phyloP scores from a whole-genome alignment of 2,329 filamentous ascomycete genomes.

The Venturia oleaginea region DNA sequence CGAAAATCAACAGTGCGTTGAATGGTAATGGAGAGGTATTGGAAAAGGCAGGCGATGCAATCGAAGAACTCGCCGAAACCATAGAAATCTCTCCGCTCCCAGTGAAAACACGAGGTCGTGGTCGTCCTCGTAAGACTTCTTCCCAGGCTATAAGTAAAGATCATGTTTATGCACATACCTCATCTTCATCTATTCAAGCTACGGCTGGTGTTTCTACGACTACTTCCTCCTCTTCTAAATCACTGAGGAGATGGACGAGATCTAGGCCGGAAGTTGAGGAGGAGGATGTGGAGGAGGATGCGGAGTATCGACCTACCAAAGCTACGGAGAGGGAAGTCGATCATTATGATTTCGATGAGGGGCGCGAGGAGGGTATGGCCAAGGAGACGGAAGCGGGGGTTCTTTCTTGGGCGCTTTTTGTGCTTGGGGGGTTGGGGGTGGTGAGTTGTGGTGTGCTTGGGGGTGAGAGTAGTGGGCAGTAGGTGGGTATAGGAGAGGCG shows the following conservation, averaged over 20 bases:
- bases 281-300: neutral
- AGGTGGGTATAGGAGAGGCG: too few relatives aligned
- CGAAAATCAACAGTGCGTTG: neutral
- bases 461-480: constrained; percentile 24
- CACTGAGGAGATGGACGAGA: neutral
- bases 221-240: neutral
- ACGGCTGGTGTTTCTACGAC: neutral
- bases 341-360: constrained; percentile 21
- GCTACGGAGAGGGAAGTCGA: constrained; percentile 16
- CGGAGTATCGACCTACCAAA: neutral
- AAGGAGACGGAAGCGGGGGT: constrained; percentile 28
- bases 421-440: constrained; percentile 27
- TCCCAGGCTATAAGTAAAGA: neutral
- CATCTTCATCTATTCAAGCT: neutral
- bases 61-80: neutral
- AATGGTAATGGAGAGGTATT: neutral
- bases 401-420: constrained; percentile 25
- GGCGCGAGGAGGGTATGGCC: constrained; percentile 21
- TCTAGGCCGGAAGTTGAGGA: neutral
- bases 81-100: neutral
- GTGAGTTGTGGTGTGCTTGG: constrained; percentile 26
- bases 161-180: neutral
- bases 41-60: neutral
- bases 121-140: neutral
- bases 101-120: neutral